phyloP scores from a whole-genome alignment of 768 basidiomycete species.

The Rhodotorula paludigena region DNA sequence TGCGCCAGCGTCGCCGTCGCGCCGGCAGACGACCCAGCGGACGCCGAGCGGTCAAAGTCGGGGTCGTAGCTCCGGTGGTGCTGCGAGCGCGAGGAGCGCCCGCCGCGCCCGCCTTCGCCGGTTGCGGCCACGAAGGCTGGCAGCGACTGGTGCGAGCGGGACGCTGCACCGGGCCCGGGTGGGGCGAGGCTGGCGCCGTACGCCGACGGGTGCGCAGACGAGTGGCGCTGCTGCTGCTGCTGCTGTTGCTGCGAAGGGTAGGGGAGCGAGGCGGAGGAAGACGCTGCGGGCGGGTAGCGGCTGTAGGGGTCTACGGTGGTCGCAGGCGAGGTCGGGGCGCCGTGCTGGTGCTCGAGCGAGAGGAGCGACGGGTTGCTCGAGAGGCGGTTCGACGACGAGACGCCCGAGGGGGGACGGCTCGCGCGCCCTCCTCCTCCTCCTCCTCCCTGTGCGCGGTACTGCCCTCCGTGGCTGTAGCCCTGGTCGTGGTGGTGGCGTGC shows the following conservation, averaged over 20 bases:
- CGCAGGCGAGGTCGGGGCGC: conserved; percentile 2
- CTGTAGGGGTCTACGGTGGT: conserved; percentile 10
- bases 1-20: too few species aligned
- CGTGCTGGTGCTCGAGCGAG: conserved; percentile 13
- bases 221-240: not conserved
- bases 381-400: not conserved
- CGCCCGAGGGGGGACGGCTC: conserved; percentile 5
- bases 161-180: not conserved
- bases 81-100: not conserved
- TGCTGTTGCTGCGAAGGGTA: not conserved
- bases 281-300: not conserved
- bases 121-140: too few species aligned
- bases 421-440: not conserved
- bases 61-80: conserved; percentile 27
- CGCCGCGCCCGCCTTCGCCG: too few species aligned
- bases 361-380: conserved; percentile 16
- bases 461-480: too few species aligned
- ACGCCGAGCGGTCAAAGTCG: conserved; percentile 26
- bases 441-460: too few species aligned
- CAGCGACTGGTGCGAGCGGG: not conserved
- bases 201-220: not conserved
- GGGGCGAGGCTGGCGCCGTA: not conserved
- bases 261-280: not conserved
- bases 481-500: too few species aligned
- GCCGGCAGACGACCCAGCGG: not conserved